Evolutionary conservation across 2,329 filamentous ascomycete genomes (phyloP), one percentile per base, ranked within the genome.

Genomic region (Aureobasidium lini): DNA sequence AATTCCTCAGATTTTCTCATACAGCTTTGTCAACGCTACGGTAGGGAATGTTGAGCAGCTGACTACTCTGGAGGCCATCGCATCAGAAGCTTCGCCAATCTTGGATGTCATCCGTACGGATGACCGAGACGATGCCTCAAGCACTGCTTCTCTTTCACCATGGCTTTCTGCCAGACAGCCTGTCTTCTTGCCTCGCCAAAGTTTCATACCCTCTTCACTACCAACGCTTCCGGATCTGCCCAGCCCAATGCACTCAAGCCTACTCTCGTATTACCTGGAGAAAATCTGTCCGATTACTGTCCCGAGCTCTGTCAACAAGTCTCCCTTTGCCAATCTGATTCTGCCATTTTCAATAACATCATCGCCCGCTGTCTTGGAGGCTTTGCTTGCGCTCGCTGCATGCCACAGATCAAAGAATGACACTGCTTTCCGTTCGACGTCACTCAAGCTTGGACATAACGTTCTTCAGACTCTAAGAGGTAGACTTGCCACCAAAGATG

Each of bases 221-320:
- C 62, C 70, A 23, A 62, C 69, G 11, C 59, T 70, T 11, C 70
- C 73, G 2, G 64, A 68, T 36, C 47, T 72, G 2, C 64, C 67
- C 13, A 65, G 65, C 15, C 62, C 70, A 4, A 64, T 66, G 16
- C 65, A 73, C 43, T 66, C 64, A 4, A 66, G 68, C 42, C 62
- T 76, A 6, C 68, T 76, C 28, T 71, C 75, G 23, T 75, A 75
- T 57, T 76, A 73, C 62, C 67, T 75, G 6, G 69, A 70, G n/a
- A 70, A 70, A 36, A 67, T 75, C 6, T 75, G 73, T 56, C 73
- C 73, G 31, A 69, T 73, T 5, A 75, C 73, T 6, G 73, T 71
- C 1, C 68, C 72, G n/a, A 75, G 71, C 60, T 68, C 67, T 2
- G 68, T 63, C 13, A 43, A 64, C 1, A 66, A 68, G 2, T 75